These are phyloP conservation scores for Sambucus nigra DNA, from an alignment of 129 eudicot genomes.

Conservation along the genomic window DNA sequence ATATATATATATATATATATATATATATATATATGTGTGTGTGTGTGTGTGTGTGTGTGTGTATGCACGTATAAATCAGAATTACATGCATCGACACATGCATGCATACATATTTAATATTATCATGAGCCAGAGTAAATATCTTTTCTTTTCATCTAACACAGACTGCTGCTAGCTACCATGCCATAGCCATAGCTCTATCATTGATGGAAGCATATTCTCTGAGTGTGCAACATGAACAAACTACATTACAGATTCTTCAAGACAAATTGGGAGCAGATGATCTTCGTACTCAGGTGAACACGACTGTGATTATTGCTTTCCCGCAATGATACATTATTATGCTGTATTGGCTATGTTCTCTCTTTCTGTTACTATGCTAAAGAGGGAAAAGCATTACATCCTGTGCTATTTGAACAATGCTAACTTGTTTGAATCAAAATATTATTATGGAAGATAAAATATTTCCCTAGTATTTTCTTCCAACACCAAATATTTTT, in stretches of 20 bases:
- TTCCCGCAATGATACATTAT: not conserved
- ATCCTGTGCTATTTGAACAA: not conserved
- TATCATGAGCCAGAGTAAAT: constrained; percentile 7
- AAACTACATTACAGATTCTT: constrained; percentile 91
- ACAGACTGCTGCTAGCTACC: constrained; percentile 99
- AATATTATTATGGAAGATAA: too few relatives aligned
- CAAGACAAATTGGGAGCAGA: constrained; percentile 94
- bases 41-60: too few relatives aligned
- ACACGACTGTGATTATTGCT: not conserved
- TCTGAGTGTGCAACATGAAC: constrained; percentile 94
- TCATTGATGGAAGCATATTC: constrained; percentile 99
- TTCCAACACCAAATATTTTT: too few relatives aligned
- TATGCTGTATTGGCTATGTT: not conserved
- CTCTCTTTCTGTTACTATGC: not conserved
- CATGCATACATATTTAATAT: not conserved
- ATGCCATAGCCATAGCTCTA: constrained; percentile 98
- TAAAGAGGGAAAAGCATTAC: not conserved
- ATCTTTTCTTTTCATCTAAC: constrained; percentile 12
- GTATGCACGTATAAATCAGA: not conserved
- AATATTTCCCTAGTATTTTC: too few relatives aligned
- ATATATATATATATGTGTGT: not conserved
- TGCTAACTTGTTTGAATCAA: too few relatives aligned
- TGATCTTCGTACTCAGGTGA: constrained; percentile 97
- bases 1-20: too few relatives aligned
- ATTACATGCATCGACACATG: not conserved